These are phyloP conservation scores for Vitis vinifera DNA, from an alignment of 164 flowering plant species.

Conservation along the genomic window ASM3070453v1 NC_081810.1:2263501-2264000, in stretches of 20 bases:
- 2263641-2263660: not conserved
- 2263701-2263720: constrained; percentile 32
- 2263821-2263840: too few relatives aligned
- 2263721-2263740: constrained; percentile 44
- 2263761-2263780: constrained; percentile 13
- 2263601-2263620: constrained; percentile 45
- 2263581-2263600: constrained; percentile 68
- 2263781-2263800: constrained; percentile 10
- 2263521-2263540: constrained; percentile 32
- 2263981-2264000: too few relatives aligned
- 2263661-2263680: constrained; percentile 8
- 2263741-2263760: constrained; percentile 32
- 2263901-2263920: too few relatives aligned
- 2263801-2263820: too few relatives aligned
- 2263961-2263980: too few relatives aligned
- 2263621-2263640: constrained; percentile 49
- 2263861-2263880: too few relatives aligned
- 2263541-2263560: constrained; percentile 42
- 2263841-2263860: too few relatives aligned
- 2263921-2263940: too few relatives aligned
- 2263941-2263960: too few relatives aligned
- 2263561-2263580: constrained; percentile 44
- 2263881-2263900: too few relatives aligned
- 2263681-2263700: not conserved
- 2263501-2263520: constrained; percentile 22